Base-by-base conservation (phyloP, 805 yeast genomes). In the Suhomyces sp. region DNA sequence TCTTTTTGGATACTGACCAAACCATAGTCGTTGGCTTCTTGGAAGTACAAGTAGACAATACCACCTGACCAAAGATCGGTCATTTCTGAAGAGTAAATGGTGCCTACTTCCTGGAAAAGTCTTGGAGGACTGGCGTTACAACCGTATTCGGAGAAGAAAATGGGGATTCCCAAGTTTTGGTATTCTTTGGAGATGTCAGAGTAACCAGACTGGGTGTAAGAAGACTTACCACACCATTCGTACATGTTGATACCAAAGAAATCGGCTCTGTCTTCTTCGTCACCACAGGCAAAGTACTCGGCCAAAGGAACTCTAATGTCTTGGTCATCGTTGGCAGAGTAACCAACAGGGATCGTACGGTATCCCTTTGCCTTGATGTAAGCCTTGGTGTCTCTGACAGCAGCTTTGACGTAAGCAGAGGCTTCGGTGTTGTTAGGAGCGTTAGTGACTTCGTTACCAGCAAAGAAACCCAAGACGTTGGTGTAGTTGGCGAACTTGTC, bases 11-110 rank as follows among this genome's bases (percentile, higher is more conserved):
- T 69, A 49, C 81, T 57, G 49, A 87, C 92, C 65, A 87, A 78
- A 75, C 96, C 93, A 64, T 86, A 87, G 61, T 86, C 69, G 73
- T 87, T 87, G 51, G 72, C 74, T 75, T 87, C 93, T 75, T 87
- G 79, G 72, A 82, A 87, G 75, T 87, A 87, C 92, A 87, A 83
- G 76, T 86, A 87, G 50, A 87, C 93, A 64, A 87, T 87, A 81
- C 93, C 96, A 74, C 96, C 93, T 47, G 93, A 87, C 94, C 93
- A 87, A 54, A 86, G 86, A 67, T 79, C 86, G 57, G 91, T 86
- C 96, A 87, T 87, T 39, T 86, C 75, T 47, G 67, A 66, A 57
- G 85, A 75, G 73, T 79, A 87, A 39, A 87, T 63, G 53, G 90
- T 77, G 43, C 72, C 81, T 58, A 87, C 87, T 72, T 87, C 93